A percentile compares a stretch with the other conserved stretches of the same genome.
Evolutionary conservation across 2,329 filamentous ascomycete genomes (phyloP).

Genomic region (Alternaria longipes): DNA sequence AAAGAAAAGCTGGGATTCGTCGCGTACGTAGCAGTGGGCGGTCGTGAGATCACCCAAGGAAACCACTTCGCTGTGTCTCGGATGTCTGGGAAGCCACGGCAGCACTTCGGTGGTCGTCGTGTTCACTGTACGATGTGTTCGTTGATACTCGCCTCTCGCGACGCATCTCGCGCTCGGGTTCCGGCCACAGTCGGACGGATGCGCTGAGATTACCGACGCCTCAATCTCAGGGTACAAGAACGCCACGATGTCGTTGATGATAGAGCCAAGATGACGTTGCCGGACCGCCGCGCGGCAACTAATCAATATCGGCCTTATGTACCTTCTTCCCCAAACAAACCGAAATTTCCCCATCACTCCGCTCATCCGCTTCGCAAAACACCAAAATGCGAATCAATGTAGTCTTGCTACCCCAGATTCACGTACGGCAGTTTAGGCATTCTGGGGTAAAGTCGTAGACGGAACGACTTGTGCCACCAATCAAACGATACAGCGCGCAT

Average conservation of each 20-base stretch:
- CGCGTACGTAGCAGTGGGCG: no score
- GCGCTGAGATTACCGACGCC: not conserved
- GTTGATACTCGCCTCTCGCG: not conserved
- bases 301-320: conserved; percentile 1
- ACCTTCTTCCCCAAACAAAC: not conserved
- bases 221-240: not conserved
- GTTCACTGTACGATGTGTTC: not conserved
- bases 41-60: not conserved
- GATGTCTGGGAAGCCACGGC: not conserved
- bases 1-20: no score
- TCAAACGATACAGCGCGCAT: conserved; percentile 4
- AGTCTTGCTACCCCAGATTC: conserved; percentile 14
- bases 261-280: not conserved
- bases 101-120: not conserved
- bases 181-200: not conserved
- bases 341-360: not conserved
- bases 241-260: no score
- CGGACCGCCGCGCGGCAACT: not conserved
- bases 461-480: conserved; percentile 21
- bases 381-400: not conserved
- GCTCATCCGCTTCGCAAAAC: not conserved
- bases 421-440: not conserved
- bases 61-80: not conserved
- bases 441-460: conserved; percentile 7
- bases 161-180: not conserved